These are phyloP conservation scores for Aaosphaeria arxii DNA, from an alignment of 2,329 filamentous ascomycete genomes.

Conservation along the genomic window DNA sequence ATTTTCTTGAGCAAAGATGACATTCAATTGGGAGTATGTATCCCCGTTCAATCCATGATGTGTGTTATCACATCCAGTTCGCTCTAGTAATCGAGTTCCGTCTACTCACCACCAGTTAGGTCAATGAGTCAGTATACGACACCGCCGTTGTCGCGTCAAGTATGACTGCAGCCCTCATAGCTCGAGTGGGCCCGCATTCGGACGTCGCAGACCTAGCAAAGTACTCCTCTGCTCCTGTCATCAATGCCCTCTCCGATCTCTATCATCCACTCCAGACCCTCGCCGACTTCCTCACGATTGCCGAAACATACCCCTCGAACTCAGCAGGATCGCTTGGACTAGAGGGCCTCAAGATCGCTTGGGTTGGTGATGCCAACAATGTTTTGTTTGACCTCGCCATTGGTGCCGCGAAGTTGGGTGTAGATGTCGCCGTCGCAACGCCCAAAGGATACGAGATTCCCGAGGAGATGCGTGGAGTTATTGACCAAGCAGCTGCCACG, in stretches of 20 bases:
- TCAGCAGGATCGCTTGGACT: slow-evolving; percentile 59
- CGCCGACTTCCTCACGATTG: slow-evolving; percentile 88
- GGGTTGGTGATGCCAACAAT: slow-evolving; percentile 96
- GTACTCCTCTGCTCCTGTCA: slow-evolving; percentile 48
- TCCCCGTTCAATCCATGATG: not conserved
- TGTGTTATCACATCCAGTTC: not conserved
- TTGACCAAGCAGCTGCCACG: slow-evolving; percentile 59
- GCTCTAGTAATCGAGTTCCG: not conserved
- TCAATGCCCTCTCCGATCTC: slow-evolving; percentile 70
- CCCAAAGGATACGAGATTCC: slow-evolving; percentile 84
- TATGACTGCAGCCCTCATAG: slow-evolving; percentile 48
- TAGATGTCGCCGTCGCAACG: slow-evolving; percentile 83
- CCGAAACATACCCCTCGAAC: slow-evolving; percentile 66
- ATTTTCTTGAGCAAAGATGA: slow-evolving; percentile 97
- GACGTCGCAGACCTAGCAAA: slow-evolving; percentile 50
- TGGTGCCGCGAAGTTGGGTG: slow-evolving; percentile 80
- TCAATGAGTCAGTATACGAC: slow-evolving; percentile 94
- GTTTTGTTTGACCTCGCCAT: slow-evolving; percentile 93
- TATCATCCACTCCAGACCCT: slow-evolving; percentile 94
- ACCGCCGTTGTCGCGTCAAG: slow-evolving; percentile 91
- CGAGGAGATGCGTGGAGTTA: slow-evolving; percentile 67
- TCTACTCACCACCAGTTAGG: slow-evolving; percentile 41
- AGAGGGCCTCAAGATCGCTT: slow-evolving; percentile 84
- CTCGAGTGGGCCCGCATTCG: slow-evolving; percentile 52
- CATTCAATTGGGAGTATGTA: slow-evolving; percentile 82